A percentile compares a stretch with the other conserved stretches of the same genome.
These are phyloP conservation scores for Auricularia sp. DNA, from an alignment of 768 basidiomycete genomes.

Conservation along the genomic window DNA sequence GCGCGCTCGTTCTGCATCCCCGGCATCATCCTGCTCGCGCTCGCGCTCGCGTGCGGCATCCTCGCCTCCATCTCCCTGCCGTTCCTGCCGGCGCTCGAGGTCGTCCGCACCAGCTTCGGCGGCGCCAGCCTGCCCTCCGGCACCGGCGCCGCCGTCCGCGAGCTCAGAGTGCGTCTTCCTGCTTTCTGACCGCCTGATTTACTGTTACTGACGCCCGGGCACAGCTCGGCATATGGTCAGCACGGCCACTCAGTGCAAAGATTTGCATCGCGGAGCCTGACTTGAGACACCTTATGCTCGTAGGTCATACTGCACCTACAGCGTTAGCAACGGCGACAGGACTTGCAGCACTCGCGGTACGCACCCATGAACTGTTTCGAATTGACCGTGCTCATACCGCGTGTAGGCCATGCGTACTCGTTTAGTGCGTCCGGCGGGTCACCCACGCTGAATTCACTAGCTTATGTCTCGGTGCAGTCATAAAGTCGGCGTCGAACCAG, in stretches of 20 bases:
- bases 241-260: neutral
- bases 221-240: slow-evolving; percentile 66
- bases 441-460: no score
- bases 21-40: slow-evolving; percentile 44
- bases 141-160: slow-evolving; percentile 21
- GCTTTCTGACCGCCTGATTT: neutral
- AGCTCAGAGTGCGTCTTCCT: slow-evolving; percentile 44
- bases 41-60: slow-evolving; percentile 56
- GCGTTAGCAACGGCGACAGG: slow-evolving; percentile 31
- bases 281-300: neutral
- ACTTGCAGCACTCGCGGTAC: slow-evolving; percentile 42
- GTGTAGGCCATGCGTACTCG: slow-evolving; percentile 48
- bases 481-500: slow-evolving; percentile 21
- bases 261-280: slow-evolving; percentile 3
- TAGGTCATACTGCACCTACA: slow-evolving; percentile 54
- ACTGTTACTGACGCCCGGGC: slow-evolving; percentile 3
- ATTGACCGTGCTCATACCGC: neutral
- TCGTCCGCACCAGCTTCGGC: slow-evolving; percentile 48
- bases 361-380: slow-evolving; percentile 6
- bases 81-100: slow-evolving; percentile 54
- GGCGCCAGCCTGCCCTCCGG: slow-evolving; percentile 18
- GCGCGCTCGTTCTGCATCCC: slow-evolving; percentile 10
- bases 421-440: slow-evolving; percentile 23
- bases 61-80: slow-evolving; percentile 66
- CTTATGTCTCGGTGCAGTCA: slow-evolving; percentile 11